These are phyloP conservation scores for Microdochium nivale DNA, from an alignment of 2,329 filamentous ascomycete species.

Conservation along the genomic window DNA sequence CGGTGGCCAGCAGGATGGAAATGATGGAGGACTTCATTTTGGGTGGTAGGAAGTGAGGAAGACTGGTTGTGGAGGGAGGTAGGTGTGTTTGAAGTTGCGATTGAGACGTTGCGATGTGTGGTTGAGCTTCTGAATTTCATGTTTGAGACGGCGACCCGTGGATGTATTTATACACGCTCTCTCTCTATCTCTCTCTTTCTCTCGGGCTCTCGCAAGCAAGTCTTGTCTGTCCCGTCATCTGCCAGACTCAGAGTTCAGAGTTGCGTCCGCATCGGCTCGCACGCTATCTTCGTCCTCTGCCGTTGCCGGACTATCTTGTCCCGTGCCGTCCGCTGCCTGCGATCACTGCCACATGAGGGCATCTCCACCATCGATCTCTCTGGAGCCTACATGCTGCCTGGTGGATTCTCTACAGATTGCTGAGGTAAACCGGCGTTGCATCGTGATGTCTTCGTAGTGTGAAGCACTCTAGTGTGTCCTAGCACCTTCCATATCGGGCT, in stretches of 20 bases:
- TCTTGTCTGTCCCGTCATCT: neutral
- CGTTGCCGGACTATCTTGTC: neutral
- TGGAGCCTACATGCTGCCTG: neutral
- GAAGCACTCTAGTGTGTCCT: neutral
- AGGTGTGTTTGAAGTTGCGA: neutral
- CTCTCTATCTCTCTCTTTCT: neutral
- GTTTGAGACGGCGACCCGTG: neutral
- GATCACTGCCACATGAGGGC: neutral
- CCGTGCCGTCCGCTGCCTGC: neutral
- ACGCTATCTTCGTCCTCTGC: neutral
- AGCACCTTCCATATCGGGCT: no score
- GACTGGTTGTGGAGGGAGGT: neutral
- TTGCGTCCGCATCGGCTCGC: neutral
- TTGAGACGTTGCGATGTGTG: neutral
- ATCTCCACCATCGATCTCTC: neutral
- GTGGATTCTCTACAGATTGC: neutral
- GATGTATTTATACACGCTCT: neutral
- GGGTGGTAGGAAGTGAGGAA: neutral
- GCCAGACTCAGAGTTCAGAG: neutral
- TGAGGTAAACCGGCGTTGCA: neutral
- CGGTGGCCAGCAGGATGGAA: neutral
- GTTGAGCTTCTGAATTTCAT: neutral
- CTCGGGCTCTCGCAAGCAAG: no score
- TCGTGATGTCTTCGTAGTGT: neutral
- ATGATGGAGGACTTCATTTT: neutral